These are phyloP conservation scores for Pogostemon cablin DNA, from an alignment of 257 asterid species.

Conservation along the genomic window DNA sequence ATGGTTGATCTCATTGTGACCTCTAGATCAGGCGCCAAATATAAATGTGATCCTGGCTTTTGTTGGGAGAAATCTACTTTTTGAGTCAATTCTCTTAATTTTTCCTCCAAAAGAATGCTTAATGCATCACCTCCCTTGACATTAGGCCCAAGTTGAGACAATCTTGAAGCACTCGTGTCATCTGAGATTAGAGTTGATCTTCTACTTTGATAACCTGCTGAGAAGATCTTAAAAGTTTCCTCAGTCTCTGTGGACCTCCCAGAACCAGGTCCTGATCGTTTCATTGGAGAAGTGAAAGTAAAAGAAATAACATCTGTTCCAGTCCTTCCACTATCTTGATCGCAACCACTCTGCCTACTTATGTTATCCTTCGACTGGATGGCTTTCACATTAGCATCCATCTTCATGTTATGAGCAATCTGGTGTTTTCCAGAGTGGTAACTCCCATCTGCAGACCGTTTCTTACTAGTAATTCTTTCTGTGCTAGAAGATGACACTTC, in stretches of 20 bases:
- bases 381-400: slow-evolving; percentile 44
- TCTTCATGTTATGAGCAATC: slow-evolving; percentile 33
- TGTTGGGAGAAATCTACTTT: slow-evolving; percentile 60
- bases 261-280: slow-evolving; percentile 46
- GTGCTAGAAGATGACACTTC: slow-evolving; percentile 47
- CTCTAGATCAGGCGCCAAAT: slow-evolving; percentile 29
- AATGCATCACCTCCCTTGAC: slow-evolving; percentile 64
- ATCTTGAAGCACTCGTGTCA: slow-evolving; percentile 39
- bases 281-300: slow-evolving; percentile 84
- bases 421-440: slow-evolving; percentile 54
- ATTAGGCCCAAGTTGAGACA: slow-evolving; percentile 44
- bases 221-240: slow-evolving; percentile 42
- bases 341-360: slow-evolving; percentile 47
- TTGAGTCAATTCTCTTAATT: slow-evolving; percentile 65
- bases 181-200: slow-evolving; percentile 42
- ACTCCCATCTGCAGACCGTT: slow-evolving; percentile 67
- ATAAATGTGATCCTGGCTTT: slow-evolving; percentile 36
- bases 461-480: slow-evolving; percentile 52
- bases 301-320: slow-evolving; percentile 80
- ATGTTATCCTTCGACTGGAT: slow-evolving; percentile 39
- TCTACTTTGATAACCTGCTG: slow-evolving; percentile 48
- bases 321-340: slow-evolving; percentile 46
- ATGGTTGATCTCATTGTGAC: slow-evolving; percentile 38
- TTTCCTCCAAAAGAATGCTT: slow-evolving; percentile 78
- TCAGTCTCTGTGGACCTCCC: slow-evolving; percentile 40